These are phyloP conservation scores for Podospora bellae-mahoneyi DNA, from an alignment of 495 filamentous ascomycete genomes.

Conservation along the genomic window DNA sequence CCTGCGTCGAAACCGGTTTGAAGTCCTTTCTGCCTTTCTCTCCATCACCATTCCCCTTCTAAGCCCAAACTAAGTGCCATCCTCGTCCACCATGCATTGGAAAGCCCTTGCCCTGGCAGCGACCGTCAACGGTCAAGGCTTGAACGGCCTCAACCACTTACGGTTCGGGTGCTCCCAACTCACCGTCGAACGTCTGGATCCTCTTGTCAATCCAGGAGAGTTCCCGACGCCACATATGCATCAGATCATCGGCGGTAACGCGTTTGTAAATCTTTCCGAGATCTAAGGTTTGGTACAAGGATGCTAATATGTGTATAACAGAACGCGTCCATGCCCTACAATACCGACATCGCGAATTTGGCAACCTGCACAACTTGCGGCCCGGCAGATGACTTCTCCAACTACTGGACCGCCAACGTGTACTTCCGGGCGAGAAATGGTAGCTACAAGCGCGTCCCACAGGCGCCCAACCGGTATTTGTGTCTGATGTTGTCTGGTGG, in stretches of 20 bases:
- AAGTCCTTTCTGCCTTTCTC: not conserved
- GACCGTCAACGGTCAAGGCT: conserved; percentile 19
- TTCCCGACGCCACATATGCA: conserved; percentile 40
- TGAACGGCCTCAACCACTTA: conserved; percentile 26
- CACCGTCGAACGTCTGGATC: conserved; percentile 32
- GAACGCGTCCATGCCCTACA: conserved; percentile 34
- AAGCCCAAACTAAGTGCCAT: not conserved
- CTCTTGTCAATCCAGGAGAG: conserved; percentile 36
- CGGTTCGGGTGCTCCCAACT: conserved; percentile 35
- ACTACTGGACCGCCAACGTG: conserved; percentile 46
- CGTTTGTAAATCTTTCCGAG: conserved; percentile 18
- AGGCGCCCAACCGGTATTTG: conserved; percentile 36
- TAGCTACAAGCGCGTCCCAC: conserved; percentile 42
- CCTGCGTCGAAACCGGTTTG: not conserved
- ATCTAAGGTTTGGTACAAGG: too few relatives aligned
- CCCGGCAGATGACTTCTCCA: conserved; percentile 39
- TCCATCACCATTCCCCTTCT: not conserved
- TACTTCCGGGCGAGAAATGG: conserved; percentile 43
- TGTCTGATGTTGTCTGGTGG: conserved; percentile 18
- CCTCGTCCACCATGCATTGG: conserved; percentile 19
- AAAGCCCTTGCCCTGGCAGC: conserved; percentile 22
- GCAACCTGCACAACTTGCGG: conserved; percentile 38
- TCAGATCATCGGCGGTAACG: conserved; percentile 44
- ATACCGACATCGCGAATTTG: conserved; percentile 30
- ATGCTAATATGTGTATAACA: too few relatives aligned